Base-by-base conservation (phyloP, 1,139 yeast genomes). In the Sugiyamaella paludigena region DNA sequence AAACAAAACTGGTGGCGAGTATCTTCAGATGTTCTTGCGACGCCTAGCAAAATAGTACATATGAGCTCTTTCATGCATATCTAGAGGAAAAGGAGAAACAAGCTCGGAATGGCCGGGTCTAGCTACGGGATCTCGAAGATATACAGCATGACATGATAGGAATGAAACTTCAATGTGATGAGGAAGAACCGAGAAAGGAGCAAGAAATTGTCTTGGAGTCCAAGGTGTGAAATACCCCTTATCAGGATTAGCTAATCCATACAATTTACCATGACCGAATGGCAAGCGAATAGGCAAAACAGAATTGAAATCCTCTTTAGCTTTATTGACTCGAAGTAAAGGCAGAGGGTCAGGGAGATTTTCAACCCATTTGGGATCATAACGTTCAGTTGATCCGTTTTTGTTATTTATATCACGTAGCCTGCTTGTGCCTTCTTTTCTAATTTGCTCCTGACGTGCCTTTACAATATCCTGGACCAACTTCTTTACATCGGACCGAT, bases 101-200 rank as follows among this genome's bases (percentile, higher is more conserved):
- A 92, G 96, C 73, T 92, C 98, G 29, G 97, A 87, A 64, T 87
- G 91, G 44, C 96, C 98, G 10, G 98, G 97, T 69, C 98, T 81
- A 10, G 98, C 96, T 49, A 92, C 91, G 12, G 98, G 98, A 67
- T 92, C 96, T 71, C 97, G 84, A 69, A 92, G 74, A 70, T 92
- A 92, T 29, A 92, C 84, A 9, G 97, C 98, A 69, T 91, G 96
- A 67, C 98, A 91, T 7, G 97, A 88, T 54, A 80, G 79, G 69
- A 87, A 91, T 16, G 95, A 86, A 35, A 94, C 75, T 70, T 92
- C 98, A 53, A 92, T 75, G 68, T 92, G 98, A 54, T 87, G 83
- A 28, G 98, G 98, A 59, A 88, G 78, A 53, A 92, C 79, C 12
- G 98, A 94, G 69, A 91, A 88, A 41, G 96, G 94, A 4, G 96